These are phyloP conservation scores for Tulasnella calospora DNA, from an alignment of 768 basidiomycete species.

Conservation along the genomic window DNA sequence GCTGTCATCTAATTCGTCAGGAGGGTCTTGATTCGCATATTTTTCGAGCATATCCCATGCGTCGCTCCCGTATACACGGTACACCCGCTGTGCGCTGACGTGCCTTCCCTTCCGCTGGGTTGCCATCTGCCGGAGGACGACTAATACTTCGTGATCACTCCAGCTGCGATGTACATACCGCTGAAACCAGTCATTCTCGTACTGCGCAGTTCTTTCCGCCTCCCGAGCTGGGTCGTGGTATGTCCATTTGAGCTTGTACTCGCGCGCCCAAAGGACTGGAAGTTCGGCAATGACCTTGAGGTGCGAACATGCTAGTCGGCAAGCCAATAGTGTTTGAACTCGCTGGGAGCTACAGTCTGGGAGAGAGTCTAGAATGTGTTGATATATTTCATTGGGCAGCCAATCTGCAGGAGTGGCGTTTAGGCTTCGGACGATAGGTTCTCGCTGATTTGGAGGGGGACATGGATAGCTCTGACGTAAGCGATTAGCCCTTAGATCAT, in stretches of 20 bases:
- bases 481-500: not conserved
- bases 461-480: not conserved
- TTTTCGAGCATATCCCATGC: conserved; percentile 51
- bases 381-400: conserved; percentile 12
- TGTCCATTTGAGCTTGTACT: conserved; percentile 1
- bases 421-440: not conserved
- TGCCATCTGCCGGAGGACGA: not conserved
- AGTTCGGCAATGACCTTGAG: not conserved
- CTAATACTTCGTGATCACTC: not conserved
- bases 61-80: conserved; percentile 46
- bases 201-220: not conserved
- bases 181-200: not conserved
- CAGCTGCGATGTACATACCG: not conserved
- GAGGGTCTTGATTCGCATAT: conserved; percentile 3
- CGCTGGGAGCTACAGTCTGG: not conserved
- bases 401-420: not conserved
- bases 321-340: not conserved
- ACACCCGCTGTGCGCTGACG: conserved; percentile 41
- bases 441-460: not conserved
- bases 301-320: not conserved
- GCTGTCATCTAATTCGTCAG: not conserved
- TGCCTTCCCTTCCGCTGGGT: conserved; percentile 36
- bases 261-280: not conserved
- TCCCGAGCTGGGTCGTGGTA: conserved; percentile 3
- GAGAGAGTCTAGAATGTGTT: conserved; percentile 8